Base-by-base conservation (phyloP, 805 yeast species). In the Diddensiella caesifluorescens region DNA sequence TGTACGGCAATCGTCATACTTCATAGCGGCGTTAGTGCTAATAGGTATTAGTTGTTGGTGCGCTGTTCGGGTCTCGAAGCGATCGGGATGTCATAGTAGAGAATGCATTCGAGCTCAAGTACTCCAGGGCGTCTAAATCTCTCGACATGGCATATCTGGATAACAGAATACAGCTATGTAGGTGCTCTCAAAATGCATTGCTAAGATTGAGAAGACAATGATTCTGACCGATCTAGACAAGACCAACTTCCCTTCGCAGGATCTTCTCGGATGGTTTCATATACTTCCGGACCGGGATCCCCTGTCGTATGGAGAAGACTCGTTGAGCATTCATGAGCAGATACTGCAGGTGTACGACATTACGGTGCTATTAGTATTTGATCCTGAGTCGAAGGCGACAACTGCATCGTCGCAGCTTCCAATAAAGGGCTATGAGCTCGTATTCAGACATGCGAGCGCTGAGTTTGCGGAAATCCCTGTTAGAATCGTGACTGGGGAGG, bases 191-290 rank as follows among this genome's bases (percentile, higher is more conserved):
- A 29, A 10, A 9, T 9, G 33, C 27, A 9, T 25, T 25, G 30
- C 3, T 16, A 21, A 12, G 34, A 22, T 29, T 32, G 27, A 25
- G 26, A 7, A 20, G 36, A 18, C 32, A 19, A 10, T 22, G 35
- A 34, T n/a, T 30, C 35, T 28, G 5, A 37, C 22, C 18, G 32
- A 23, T 25, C 23, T 31, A 55, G 60, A 49, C 47, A 46, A 52
- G 33, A 48, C 51, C 5, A 53, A 57, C 15, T 56, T 57, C 44
- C 62, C 64, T 3, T 47, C 48, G 9, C 52, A 58, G 20, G 60
- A 61, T 5, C 44, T 62, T 10, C 40, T 63, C 9, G 67, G 67
- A 5, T 57, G 63, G 63, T 63, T 58, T 41, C 22, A 29, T 40
- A 48, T 49, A 41, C 36, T 38, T 5, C 29, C 42, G 15, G 43